Evolutionary conservation across 108 stramenopile genomes (phyloP).

Genomic region (Aureococcus anophagefferens): DNA sequence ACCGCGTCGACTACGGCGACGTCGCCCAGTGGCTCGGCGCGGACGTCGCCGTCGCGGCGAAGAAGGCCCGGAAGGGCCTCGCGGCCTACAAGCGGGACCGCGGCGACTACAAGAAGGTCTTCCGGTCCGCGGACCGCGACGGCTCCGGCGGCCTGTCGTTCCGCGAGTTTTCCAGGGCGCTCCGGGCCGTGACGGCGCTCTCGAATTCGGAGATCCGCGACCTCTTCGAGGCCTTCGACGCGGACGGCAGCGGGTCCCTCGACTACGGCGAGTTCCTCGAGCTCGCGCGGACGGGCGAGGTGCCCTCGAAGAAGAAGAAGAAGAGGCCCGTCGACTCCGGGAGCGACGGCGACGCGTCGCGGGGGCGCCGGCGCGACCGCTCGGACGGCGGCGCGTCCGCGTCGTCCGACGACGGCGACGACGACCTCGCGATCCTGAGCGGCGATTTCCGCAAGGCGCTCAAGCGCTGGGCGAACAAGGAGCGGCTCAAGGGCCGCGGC

Average conservation of each 20-base stretch:
- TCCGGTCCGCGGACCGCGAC: neutral
- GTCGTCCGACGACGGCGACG: neutral
- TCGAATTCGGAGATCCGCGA: neutral
- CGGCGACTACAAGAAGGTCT: neutral
- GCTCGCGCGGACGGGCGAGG: neutral
- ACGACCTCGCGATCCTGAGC: neutral
- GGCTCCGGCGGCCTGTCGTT: neutral
- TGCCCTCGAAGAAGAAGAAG: neutral
- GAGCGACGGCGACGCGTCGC: neutral
- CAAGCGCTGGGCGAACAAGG: neutral
- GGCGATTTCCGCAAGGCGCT: neutral
- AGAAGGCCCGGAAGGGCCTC: neutral
- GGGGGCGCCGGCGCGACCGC: no score
- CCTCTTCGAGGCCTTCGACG: neutral
- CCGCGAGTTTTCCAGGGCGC: neutral
- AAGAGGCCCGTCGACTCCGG: no score
- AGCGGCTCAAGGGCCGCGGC: no score
- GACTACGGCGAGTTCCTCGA: neutral
- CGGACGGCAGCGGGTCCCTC: neutral
- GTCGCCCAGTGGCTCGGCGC: neutral
- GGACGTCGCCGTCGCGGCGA: neutral
- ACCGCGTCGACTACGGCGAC: neutral
- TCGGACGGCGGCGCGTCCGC: neutral
- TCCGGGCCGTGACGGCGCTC: neutral
- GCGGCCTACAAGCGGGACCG: neutral